phyloP scores from a whole-genome alignment of 176 grass and related monocot genomes.

The Elymus sibiricus region DNA sequence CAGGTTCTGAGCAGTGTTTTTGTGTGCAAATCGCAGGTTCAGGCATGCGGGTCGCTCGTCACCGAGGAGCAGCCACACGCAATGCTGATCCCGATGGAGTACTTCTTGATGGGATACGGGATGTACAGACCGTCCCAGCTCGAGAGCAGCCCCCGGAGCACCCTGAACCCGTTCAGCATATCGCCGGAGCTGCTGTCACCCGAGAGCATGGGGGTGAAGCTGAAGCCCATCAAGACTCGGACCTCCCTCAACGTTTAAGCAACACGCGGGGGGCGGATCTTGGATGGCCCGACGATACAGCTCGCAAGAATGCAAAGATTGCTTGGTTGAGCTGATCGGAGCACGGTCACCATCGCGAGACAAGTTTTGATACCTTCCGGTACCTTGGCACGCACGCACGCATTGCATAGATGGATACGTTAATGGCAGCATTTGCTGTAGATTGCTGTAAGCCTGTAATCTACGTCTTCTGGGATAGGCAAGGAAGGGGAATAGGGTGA shows the following conservation, averaged over 20 bases:
- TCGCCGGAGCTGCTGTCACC: conserved; percentile 90
- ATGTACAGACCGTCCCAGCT: conserved; percentile 68
- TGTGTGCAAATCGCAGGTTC: conserved; percentile 58
- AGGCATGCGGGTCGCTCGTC: conserved; percentile 80
- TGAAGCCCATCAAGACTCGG: conserved; percentile 96
- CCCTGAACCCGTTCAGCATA: conserved; percentile 69
- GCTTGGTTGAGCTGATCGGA: conserved; percentile 22
- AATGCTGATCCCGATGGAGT: conserved; percentile 90
- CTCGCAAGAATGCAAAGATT: conserved; percentile 34
- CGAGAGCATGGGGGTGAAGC: conserved; percentile 97
- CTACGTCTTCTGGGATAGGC: conserved; percentile 16
- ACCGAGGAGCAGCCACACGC: conserved; percentile 94
- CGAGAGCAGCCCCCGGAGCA: conserved; percentile 66
- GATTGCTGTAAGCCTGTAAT: conserved; percentile 44
- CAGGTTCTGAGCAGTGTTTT: neutral
- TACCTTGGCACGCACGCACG: neutral
- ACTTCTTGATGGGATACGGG: conserved; percentile 88
- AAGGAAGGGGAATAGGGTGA: neutral
- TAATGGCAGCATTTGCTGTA: conserved; percentile 57
- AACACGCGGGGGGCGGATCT: neutral
- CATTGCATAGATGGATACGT: conserved; percentile 9
- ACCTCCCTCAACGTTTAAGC: conserved; percentile 46
- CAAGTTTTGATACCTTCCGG: conserved; percentile 40
- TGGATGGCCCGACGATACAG: conserved; percentile 11
- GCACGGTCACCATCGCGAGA: neutral